Conservation (phyloP, 805 yeast species). For the Metschnikowia kunwiensis region DNA sequence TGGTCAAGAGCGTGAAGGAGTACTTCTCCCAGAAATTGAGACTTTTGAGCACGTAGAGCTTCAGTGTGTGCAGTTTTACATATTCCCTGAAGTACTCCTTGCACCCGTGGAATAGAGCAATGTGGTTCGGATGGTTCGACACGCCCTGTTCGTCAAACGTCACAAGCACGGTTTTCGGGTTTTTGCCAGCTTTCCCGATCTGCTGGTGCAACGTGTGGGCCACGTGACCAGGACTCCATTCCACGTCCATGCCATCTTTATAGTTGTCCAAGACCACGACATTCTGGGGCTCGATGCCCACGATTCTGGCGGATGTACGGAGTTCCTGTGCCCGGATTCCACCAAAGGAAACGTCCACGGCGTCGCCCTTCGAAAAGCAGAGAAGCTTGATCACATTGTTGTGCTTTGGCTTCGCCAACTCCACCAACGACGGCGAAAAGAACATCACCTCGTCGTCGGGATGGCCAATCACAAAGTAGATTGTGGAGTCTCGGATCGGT, state of each 20-base stretch:
- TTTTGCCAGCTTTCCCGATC: slow-evolving; percentile 20
- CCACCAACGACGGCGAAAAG: slow-evolving; percentile 75
- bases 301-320: slow-evolving; percentile 46
- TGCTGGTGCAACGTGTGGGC: slow-evolving; percentile 32
- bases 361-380: slow-evolving; percentile 75
- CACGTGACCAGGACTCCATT: slow-evolving; percentile 58
- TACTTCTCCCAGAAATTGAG: slow-evolving; percentile 47
- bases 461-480: slow-evolving; percentile 75
- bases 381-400: slow-evolving; percentile 54
- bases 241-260: slow-evolving; percentile 62
- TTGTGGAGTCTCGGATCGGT: slow-evolving; percentile 32
- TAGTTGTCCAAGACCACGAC: slow-evolving; percentile 46
- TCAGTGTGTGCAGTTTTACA: slow-evolving; percentile 8
- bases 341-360: slow-evolving; percentile 66
- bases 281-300: slow-evolving; percentile 46
- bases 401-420: slow-evolving; percentile 44
- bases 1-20: slow-evolving; percentile 44
- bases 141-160: slow-evolving; percentile 85
- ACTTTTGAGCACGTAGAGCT: slow-evolving; percentile 33
- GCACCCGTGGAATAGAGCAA: slow-evolving; percentile 55
- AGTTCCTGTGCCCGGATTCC: slow-evolving; percentile 59
- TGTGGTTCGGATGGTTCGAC: slow-evolving; percentile 86
- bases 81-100: slow-evolving; percentile 26
- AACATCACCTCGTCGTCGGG: slow-evolving; percentile 99
- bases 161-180: slow-evolving; percentile 41